Evolutionary conservation across 805 yeast genomes (phyloP).

Genomic region (Lachancea waltii): DNA sequence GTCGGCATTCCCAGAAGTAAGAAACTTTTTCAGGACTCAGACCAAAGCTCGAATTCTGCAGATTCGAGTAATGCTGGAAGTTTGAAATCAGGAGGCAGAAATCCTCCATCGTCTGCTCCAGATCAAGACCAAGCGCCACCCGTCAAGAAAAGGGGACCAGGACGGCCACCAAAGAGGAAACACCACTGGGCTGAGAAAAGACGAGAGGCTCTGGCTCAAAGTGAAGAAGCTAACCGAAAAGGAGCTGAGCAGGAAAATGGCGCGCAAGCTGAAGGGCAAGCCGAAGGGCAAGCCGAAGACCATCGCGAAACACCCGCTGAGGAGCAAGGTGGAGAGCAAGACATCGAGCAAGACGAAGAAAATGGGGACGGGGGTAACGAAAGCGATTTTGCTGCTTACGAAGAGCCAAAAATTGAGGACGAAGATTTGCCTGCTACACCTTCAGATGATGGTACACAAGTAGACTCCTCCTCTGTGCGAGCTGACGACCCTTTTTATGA

Average conservation of each 20-base stretch:
- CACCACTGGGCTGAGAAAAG: conserved; percentile 9
- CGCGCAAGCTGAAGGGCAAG: background rate
- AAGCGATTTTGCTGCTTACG: conserved; percentile 3
- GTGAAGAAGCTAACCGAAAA: background rate
- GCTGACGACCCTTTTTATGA: conserved; percentile 3
- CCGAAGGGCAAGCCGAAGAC: background rate
- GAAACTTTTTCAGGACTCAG: conserved; percentile 29
- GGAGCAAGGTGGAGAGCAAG: conserved; percentile 7
- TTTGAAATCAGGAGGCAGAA: background rate
- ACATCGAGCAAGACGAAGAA: conserved; percentile 1
- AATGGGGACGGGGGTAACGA: conserved; percentile 9
- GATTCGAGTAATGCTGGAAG: background rate
- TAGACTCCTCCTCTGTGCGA: conserved; percentile 1
- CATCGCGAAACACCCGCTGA: background rate
- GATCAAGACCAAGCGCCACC: conserved; percentile 7
- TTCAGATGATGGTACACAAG: conserved; percentile 1
- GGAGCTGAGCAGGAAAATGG: background rate
- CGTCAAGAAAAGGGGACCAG: conserved; percentile 25
- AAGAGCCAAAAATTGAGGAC: conserved; percentile 4
- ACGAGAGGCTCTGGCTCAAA: conserved; percentile 3
- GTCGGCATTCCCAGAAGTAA: conserved; percentile 28
- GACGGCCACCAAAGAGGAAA: conserved; percentile 30
- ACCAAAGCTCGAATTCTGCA: conserved; percentile 1
- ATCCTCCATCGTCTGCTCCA: conserved; percentile 2
- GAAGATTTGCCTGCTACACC: conserved; percentile 3